These are phyloP conservation scores for Pythium volutum DNA, from an alignment of 352 stramenopile species.

Conservation along the genomic window DNA sequence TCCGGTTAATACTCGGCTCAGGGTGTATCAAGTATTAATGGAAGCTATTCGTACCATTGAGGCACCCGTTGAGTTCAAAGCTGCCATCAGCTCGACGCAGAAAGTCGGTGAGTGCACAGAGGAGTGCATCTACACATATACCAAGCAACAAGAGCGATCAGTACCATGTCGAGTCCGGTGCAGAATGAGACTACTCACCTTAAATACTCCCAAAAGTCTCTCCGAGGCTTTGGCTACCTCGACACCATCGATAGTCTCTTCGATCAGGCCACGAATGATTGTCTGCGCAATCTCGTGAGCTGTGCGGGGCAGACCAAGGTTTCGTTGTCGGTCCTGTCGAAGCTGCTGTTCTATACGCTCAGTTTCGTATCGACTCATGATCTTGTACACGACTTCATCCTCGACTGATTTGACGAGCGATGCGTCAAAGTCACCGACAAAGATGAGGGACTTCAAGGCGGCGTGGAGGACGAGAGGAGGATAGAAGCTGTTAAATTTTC, in stretches of 20 bases:
- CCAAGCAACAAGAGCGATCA: not conserved
- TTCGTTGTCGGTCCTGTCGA: conserved; percentile 10
- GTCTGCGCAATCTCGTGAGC: conserved; percentile 31
- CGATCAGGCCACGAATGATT: conserved; percentile 49
- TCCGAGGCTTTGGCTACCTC: conserved; percentile 72
- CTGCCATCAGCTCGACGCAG: conserved; percentile 44
- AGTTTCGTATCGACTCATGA: conserved; percentile 68
- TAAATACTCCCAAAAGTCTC: conserved; percentile 65
- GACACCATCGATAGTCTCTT: conserved; percentile 56
- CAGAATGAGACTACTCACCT: conserved; percentile 33
- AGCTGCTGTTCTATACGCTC: conserved; percentile 28
- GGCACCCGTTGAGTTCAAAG: conserved; percentile 37
- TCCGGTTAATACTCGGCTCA: too few relatives aligned
- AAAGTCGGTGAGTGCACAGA: conserved; percentile 72
- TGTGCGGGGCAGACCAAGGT: conserved; percentile 8
- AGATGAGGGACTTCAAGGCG: conserved; percentile 65
- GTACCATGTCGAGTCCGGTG: not conserved
- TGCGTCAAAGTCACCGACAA: conserved; percentile 74
- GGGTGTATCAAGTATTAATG: conserved; percentile 4
- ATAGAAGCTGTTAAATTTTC: conserved; percentile 39
- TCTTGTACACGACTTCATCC: conserved; percentile 66
- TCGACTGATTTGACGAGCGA: conserved; percentile 60
- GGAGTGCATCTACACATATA: conserved; percentile 40
- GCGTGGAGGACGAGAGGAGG: conserved; percentile 53
- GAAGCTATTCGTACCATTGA: conserved; percentile 24